Conservation (phyloP, 1,284 basidiomycete species). For the Nidula niveotomentosa region DNA sequence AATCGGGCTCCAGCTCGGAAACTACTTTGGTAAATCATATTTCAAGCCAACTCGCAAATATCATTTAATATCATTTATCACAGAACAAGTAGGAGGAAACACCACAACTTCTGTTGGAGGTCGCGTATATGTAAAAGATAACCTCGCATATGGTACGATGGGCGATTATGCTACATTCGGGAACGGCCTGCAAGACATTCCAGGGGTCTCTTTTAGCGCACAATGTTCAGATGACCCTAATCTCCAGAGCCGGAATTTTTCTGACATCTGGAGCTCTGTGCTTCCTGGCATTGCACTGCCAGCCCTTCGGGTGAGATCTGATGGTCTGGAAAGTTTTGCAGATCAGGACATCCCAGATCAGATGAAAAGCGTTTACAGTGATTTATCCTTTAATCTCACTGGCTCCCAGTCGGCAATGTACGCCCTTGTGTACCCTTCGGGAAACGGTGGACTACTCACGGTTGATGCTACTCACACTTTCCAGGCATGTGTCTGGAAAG, state of each 20-base stretch:
- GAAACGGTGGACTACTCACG: not conserved
- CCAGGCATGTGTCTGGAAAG: conserved; percentile 1
- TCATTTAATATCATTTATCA: not conserved
- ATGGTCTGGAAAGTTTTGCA: not conserved
- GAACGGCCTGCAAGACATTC: conserved; percentile 11
- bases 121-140: conserved; percentile 9
- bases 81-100: conserved; percentile 8
- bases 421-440: conserved; percentile 1
- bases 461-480: not conserved
- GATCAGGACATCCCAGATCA: not conserved
- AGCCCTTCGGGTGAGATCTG: not conserved
- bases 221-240: conserved; percentile 2
- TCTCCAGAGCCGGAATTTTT: not conserved
- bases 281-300: not conserved
- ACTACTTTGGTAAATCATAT: not conserved
- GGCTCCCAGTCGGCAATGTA: conserved; percentile 3
- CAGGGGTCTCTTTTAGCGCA: conserved; percentile 6
- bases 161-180: conserved; percentile 1
- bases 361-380: conserved; percentile 1
- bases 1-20: not conserved
- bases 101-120: conserved; percentile 5
- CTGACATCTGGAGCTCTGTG: not conserved
- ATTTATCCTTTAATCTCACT: not conserved
- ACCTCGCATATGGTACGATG: conserved; percentile 9
- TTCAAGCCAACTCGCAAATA: not conserved